Evolutionary conservation across 352 stramenopile species (phyloP), one percentile per base, ranked within the genome.

Genomic region (Pythium scleroteichum): DNA sequence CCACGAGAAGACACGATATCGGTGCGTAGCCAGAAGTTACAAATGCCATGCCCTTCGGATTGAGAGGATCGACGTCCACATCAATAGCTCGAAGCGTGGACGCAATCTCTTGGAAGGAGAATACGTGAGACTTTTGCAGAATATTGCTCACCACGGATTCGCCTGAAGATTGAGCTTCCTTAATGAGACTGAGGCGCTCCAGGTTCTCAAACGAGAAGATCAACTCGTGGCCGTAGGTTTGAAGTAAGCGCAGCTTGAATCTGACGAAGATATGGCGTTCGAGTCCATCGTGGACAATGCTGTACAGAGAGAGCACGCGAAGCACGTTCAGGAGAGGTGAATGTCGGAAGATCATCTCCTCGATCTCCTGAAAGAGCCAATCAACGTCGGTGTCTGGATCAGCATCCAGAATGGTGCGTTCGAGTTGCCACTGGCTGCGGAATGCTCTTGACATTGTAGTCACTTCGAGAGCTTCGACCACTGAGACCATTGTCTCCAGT

Each of bases 21-120:
- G 85, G 83, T 14, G 69, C 71, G 50, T 92, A 93, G 10, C 85
- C 83, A 12, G 74, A 81, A 0, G 84, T 92, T 16, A 93, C 83
- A 22, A 88, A 94, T 16, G 82, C 79, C 3, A 77, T 62, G 35
- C 68, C 83, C 50, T 73, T 69, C 2, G 79, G 82, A 35, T 80
- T 76, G 9, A 83, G 69, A 2, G 75, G 41, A 42, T 90, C 79
- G 27, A 88, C 69, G 19, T 88, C 67, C 42, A 87, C 26, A 52
- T 92, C 78, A 22, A 87, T 79, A 24, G 78, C 66, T 46, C 65
- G 68, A 7, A 91, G 64, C 41, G 41, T 44, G 2, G 26, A 26
- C 19, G 41, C 40, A 14, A 68, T 59, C 38, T 52, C 17, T 48
- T 26, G 14, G 41, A 69, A 55, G 2, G 40, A 13, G 4, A 51